Evolutionary conservation across 2,329 filamentous ascomycete genomes (phyloP).

Genomic region (Trichophyton rubrum): DNA sequence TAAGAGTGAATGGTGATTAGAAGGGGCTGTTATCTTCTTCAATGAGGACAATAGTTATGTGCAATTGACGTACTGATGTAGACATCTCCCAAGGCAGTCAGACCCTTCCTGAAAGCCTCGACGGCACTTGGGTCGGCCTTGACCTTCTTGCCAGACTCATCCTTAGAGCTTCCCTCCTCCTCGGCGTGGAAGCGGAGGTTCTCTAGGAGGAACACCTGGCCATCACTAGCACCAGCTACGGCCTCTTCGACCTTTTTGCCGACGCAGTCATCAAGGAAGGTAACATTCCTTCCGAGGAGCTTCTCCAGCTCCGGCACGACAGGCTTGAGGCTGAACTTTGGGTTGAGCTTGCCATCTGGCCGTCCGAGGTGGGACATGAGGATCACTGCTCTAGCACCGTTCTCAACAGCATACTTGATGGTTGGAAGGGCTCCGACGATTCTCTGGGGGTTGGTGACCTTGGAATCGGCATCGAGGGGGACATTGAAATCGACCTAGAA

Average conservation of each 20-base stretch:
- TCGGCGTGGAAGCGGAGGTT: constrained; percentile 97
- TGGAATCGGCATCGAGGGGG: constrained; percentile 81
- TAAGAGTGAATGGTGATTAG: constrained; percentile 25
- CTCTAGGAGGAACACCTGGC: constrained; percentile 82
- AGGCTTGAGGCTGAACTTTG: constrained; percentile 90
- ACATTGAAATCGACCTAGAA: constrained; percentile 97
- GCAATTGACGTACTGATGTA: constrained; percentile 65
- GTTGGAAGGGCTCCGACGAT: constrained; percentile 92
- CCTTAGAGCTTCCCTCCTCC: constrained; percentile 94
- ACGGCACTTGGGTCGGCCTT: constrained; percentile 95
- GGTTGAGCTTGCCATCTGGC: constrained; percentile 76
- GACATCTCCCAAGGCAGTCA: constrained; percentile 88
- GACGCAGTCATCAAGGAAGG: constrained; percentile 81
- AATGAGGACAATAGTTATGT: background rate
- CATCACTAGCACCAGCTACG: constrained; percentile 68
- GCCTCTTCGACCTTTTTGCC: constrained; percentile 80
- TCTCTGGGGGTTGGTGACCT: constrained; percentile 96
- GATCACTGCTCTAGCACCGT: constrained; percentile 83
- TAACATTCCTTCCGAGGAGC: constrained; percentile 70
- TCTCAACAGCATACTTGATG: constrained; percentile 84
- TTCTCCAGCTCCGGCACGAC: constrained; percentile 87
- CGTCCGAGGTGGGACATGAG: constrained; percentile 98
- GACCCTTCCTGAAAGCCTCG: constrained; percentile 81
- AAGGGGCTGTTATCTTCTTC: background rate
- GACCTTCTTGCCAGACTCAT: constrained; percentile 87